A percentile compares a stretch with the other conserved stretches of the same genome.
These are phyloP conservation scores for Debaryomyces coudertii DNA, from an alignment of 1,139 yeast species.

Conservation along the genomic window DNA sequence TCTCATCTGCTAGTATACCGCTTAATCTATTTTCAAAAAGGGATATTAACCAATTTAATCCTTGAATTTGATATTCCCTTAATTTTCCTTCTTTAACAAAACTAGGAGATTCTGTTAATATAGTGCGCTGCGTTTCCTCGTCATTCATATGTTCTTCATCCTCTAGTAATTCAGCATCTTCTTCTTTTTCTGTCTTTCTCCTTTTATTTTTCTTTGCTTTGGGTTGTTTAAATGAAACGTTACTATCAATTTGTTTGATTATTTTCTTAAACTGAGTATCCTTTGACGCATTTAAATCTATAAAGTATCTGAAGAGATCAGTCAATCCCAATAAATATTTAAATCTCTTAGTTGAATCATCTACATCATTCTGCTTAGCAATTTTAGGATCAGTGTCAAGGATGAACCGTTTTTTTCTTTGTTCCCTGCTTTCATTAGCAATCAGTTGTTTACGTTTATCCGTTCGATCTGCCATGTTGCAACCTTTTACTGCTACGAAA, in stretches of 20 bases:
- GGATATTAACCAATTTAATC: conserved; percentile 51
- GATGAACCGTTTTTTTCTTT: conserved; percentile 51
- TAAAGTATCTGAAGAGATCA: conserved; percentile 85
- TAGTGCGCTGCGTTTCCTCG: conserved; percentile 53
- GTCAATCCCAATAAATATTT: conserved; percentile 81
- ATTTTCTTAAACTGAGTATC: conserved; percentile 65
- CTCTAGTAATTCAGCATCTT: conserved; percentile 81
- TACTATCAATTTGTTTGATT: conserved; percentile 46
- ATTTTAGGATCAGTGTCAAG: conserved; percentile 54
- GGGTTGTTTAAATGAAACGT: conserved; percentile 33
- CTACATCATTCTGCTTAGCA: conserved; percentile 59
- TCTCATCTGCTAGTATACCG: conserved; percentile 53
- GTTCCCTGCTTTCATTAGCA: conserved; percentile 30
- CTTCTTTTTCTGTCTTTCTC: conserved; percentile 86
- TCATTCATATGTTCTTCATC: conserved; percentile 67
- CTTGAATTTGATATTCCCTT: conserved; percentile 72
- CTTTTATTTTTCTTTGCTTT: conserved; percentile 22
- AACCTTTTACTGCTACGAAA: conserved; percentile 1
- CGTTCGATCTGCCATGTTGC: conserved; percentile 8
- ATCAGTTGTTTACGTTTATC: conserved; percentile 1
- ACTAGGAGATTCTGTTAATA: conserved; percentile 79
- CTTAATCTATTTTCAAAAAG: conserved; percentile 47
- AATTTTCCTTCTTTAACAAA: conserved; percentile 65
- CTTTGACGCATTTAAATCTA: conserved; percentile 75
- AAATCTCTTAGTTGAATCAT: conserved; percentile 78